Evolutionary conservation across 2,329 filamentous ascomycete species (phyloP), one percentile per base, ranked within the genome.

Genomic region (Ceratocystis cubensis): DNA sequence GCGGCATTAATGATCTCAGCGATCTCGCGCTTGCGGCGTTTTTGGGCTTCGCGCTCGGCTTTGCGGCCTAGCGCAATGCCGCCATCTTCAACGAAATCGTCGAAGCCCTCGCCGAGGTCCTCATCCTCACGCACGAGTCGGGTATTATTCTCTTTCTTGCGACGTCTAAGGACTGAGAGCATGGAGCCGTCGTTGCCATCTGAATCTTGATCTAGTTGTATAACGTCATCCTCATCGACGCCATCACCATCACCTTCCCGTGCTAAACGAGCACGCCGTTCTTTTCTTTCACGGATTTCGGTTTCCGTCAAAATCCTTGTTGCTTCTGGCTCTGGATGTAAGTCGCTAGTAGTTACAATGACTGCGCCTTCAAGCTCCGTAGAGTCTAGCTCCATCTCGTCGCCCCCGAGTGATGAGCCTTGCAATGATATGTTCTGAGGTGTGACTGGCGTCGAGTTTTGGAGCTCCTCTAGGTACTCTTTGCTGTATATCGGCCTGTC

Each of bases 241-340:
- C 13, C 37, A 65, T 87, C 84, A 62, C 88, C 76, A 70, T 83
- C 78, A 71, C 91, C 69, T 64, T 70, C 85, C 65, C 85, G 81
- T 0, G 91, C 92, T 10, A 95, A 75, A 0, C 93, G 85, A n/a
- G 88, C 88, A 17, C 93, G 84, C 1, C 94, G 84, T 68, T 91
- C 89, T 75, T 96, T 97, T 78, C 92, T 95, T 76, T 96, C 92
- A 33, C 83, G 83, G 63, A 97, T 96, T 73, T 96, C 89, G 1
- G 88, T 84, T 69, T 92, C 88, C 1, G 88, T 91, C 2, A 93
- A 85, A 69, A 96, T 91, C 5, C 79, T 70, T 1, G 80, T 79
- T 25, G 69, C 71, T 3, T 70, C 72, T 72, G 41, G 77, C 74
- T 64, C 70, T 57, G 70, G 62, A 71, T 67, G 73, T 68, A 44